Evolutionary conservation across 345 rosid genomes (phyloP).

Genomic region (Eucalyptus tenuipes): DNA sequence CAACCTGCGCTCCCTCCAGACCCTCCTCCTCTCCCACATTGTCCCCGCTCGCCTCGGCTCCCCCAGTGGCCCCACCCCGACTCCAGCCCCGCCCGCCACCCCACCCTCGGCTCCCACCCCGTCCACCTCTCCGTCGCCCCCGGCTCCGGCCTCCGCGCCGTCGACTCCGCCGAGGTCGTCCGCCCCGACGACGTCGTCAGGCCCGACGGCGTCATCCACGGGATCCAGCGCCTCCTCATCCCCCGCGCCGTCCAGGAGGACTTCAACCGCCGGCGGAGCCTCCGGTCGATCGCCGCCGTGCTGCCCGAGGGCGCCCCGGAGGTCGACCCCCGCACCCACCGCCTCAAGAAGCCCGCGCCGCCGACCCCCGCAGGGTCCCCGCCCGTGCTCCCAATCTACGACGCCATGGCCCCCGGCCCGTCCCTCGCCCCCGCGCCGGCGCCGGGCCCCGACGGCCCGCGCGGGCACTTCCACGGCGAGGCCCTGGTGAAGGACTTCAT

Average conservation of each 20-base stretch:
- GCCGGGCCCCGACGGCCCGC: conserved; percentile 91
- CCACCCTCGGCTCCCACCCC: conserved; percentile 33
- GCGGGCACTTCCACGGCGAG: conserved; percentile 77
- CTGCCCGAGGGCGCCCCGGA: conserved; percentile 64
- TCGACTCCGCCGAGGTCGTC: conserved; percentile 32
- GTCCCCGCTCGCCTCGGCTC: conserved; percentile 46
- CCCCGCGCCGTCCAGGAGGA: conserved; percentile 62
- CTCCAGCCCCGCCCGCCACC: conserved; percentile 13
- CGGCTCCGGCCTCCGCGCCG: conserved; percentile 6
- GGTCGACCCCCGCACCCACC: conserved; percentile 59
- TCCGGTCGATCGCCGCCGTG: conserved; percentile 55
- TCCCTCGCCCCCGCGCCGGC: conserved; percentile 95
- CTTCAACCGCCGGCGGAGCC: conserved; percentile 50
- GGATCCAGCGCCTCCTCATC: conserved; percentile 40
- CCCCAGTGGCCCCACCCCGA: conserved; percentile 35
- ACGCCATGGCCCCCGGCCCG: conserved; percentile 95
- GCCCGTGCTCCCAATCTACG: conserved; percentile 66
- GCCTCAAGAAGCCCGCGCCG: conserved; percentile 46
- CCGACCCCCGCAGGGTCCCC: conserved; percentile 56
- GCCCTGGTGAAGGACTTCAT: conserved; percentile 89
- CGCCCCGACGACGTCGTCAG: conserved; percentile 39
- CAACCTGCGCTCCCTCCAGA: conserved; percentile 69
- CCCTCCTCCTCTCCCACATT: conserved; percentile 67
- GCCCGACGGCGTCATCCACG: conserved; percentile 71
- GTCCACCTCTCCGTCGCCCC: conserved; percentile 30